phyloP scores from a whole-genome alignment of 108 stramenopile species.

The Mediolabrus comicus region DNA sequence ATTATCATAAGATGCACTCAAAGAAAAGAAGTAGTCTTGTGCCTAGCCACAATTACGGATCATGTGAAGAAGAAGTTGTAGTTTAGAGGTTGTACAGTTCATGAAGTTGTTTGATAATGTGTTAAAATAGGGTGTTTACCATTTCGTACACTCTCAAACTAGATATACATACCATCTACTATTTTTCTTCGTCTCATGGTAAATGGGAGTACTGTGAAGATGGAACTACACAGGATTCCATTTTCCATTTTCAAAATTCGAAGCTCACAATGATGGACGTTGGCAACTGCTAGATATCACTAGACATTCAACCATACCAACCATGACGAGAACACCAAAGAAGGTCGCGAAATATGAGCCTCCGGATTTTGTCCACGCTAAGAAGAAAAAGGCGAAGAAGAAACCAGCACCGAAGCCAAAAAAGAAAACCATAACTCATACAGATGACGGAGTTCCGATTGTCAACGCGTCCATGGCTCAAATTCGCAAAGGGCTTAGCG shows the following conservation, averaged over 20 bases:
- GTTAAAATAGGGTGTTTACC: no score
- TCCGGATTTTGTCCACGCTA: constrained; percentile 2
- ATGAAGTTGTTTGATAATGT: no score
- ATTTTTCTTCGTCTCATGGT: no score
- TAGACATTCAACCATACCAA: not conserved
- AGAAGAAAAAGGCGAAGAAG: constrained; percentile 4
- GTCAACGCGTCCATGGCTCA: constrained; percentile 38
- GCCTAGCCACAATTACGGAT: not conserved
- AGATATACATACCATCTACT: no score
- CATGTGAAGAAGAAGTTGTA: no score
- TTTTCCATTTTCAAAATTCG: no score
- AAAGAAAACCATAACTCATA: constrained; percentile 23
- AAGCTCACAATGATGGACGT: no score
- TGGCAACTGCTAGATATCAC: not conserved
- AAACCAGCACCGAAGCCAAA: not conserved
- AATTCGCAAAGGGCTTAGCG: constrained; percentile 22
- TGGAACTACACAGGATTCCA: no score
- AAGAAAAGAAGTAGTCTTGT: constrained; percentile 16
- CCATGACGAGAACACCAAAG: not conserved
- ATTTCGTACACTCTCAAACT: no score
- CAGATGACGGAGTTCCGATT: constrained; percentile 40
- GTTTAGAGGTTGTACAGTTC: no score
- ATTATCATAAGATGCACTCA: not conserved
- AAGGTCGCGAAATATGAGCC: not conserved
- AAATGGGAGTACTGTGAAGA: no score